Evolutionary conservation across 2,329 filamentous ascomycete species (phyloP).

Genomic region (Lecanoromycetidae sp.): DNA sequence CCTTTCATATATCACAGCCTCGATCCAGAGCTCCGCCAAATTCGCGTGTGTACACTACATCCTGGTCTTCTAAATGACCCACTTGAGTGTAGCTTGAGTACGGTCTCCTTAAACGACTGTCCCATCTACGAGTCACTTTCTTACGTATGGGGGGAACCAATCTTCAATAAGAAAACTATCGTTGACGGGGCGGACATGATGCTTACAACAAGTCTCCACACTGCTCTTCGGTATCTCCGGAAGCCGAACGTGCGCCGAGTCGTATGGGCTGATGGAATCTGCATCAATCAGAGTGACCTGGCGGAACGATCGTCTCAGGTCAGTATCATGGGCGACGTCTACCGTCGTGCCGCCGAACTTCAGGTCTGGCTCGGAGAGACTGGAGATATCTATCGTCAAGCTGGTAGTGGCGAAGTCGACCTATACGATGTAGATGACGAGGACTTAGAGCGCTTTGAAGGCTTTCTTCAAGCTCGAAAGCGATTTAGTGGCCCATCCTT

Average conservation of each 20-base stretch:
- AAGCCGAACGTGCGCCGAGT: neutral
- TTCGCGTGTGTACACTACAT: neutral
- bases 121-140: neutral
- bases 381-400: neutral
- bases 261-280: conserved; percentile 20
- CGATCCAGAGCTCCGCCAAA: neutral
- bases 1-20: neutral
- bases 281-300: conserved; percentile 20
- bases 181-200: neutral
- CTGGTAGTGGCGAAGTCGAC: neutral
- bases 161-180: neutral
- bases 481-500: neutral
- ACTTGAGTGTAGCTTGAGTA: neutral
- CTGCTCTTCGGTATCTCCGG: neutral
- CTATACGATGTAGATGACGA: neutral
- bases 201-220: neutral
- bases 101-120: neutral
- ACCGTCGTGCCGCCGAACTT: conserved; percentile 18
- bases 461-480: neutral
- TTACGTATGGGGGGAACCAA: neutral
- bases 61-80: neutral
- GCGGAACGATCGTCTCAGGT: conserved; percentile 18
- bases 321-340: conserved; percentile 16
- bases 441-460: neutral
- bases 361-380: conserved; percentile 20